Percentiles rank a stretch among this genome's conserved stretches.
These are phyloP conservation scores for Coemansia sp. DNA, from an alignment of 192 early-diverging fungal genomes.

Conservation along the genomic window DNA sequence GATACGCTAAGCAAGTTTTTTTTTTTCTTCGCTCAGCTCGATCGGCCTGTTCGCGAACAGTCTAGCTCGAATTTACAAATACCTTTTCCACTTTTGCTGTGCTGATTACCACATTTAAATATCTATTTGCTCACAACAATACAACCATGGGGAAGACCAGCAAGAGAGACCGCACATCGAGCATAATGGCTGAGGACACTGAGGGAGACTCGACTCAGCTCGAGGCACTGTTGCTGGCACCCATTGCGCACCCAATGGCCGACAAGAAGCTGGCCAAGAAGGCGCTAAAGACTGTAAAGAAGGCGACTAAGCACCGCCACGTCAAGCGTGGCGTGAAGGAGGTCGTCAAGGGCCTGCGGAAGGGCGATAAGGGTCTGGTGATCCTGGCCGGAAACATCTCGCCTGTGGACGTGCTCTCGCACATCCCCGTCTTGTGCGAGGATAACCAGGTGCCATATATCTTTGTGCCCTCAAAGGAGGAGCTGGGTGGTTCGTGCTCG, in stretches of 20 bases:
- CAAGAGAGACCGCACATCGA: conserved; percentile 55
- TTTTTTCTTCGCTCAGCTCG: conserved; percentile 3
- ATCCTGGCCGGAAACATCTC: conserved; percentile 96
- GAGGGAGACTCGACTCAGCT: conserved; percentile 32
- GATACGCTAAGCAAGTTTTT: conserved; percentile 4
- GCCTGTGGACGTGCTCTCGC: conserved; percentile 96
- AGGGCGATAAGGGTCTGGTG: conserved; percentile 93
- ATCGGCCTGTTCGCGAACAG: not conserved
- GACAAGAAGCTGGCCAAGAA: conserved; percentile 55
- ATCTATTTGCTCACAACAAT: not conserved
- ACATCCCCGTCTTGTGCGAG: conserved; percentile 97
- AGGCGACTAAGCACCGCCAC: conserved; percentile 81
- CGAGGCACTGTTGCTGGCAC: conserved; percentile 27
- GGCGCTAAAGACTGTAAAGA: conserved; percentile 52
- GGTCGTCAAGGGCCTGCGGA: conserved; percentile 93
- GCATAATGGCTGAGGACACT: conserved; percentile 27
- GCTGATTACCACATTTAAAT: conserved; percentile 5
- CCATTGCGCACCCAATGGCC: conserved; percentile 51
- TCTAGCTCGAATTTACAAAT: not conserved
- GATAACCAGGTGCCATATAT: conserved; percentile 93
- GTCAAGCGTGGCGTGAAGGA: conserved; percentile 97
- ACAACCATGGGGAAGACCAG: conserved; percentile 86
- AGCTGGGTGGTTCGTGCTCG: conserved; percentile 87
- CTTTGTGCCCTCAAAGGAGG: conserved; percentile 94
- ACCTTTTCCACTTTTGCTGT: conserved; percentile 10